Evolutionary conservation across 2,329 filamentous ascomycete species (phyloP).

Genomic region (Scolecobasidium constrictum): DNA sequence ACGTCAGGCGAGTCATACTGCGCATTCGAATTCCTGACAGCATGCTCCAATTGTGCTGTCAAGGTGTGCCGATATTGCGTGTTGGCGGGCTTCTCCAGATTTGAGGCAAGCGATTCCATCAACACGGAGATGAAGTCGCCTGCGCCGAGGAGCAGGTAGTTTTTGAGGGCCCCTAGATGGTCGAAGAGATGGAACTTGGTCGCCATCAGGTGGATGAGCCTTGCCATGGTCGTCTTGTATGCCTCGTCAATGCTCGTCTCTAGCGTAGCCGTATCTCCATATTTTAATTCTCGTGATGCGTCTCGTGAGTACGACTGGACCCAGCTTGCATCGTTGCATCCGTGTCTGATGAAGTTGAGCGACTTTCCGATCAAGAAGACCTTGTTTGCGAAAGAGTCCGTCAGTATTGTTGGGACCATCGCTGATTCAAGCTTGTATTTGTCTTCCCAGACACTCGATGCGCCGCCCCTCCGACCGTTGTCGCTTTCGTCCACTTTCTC

Average conservation of each 20-base stretch:
- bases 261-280: conserved; percentile 84
- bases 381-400: conserved; percentile 85
- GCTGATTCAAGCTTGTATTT: conserved; percentile 79
- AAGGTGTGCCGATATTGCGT: conserved; percentile 93
- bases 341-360: conserved; percentile 94
- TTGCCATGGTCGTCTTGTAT: conserved; percentile 96
- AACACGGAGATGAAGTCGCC: conserved; percentile 94
- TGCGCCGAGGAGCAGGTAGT: conserved; percentile 87
- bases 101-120: conserved; percentile 91
- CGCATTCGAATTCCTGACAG: conserved; percentile 91
- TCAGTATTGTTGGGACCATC: conserved; percentile 91
- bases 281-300: conserved; percentile 81
- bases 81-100: conserved; percentile 89
- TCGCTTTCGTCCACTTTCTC: conserved; percentile 29
- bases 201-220: conserved; percentile 85
- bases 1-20: conserved; percentile 93
- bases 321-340: conserved; percentile 88
- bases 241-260: conserved; percentile 93
- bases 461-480: conserved; percentile 40
- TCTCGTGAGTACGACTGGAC: conserved; percentile 91
- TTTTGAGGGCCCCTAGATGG: conserved; percentile 83
- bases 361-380: conserved; percentile 97
- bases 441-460: conserved; percentile 93
- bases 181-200: conserved; percentile 92
- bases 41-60: conserved; percentile 95